Base-by-base conservation (phyloP, 2,329 filamentous ascomycete genomes). In the Cladobotryum protrusum region DNA sequence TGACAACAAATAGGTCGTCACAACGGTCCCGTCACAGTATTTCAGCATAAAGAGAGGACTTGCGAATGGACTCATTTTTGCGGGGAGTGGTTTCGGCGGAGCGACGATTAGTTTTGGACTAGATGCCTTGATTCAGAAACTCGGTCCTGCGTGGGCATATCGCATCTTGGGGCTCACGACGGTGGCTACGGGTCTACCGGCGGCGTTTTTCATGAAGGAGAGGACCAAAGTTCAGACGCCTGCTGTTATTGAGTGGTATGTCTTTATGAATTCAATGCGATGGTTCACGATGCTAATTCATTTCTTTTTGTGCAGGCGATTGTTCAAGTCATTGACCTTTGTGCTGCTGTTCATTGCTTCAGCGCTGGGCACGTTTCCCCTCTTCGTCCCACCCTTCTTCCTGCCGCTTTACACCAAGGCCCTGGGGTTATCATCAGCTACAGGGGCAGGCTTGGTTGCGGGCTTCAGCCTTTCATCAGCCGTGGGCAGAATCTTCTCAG, bases 381-480 rank as follows among this genome's bases (percentile, higher is more conserved):
- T 83, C 14, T 74, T 82, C 50, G 79, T 83, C 0, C 78, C 80
- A 0, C 77, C 80, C 0, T 84, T 81, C 64, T 83, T 83, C 59
- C 63, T 83, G 1, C 80, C 80, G 0, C 65, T 82, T 0, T 82
- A 81, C 56, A 72, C 71, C 24, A 64, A 70, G 4, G 77, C 78
- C 0, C 67, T 85, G n/a, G 76, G 77, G 0, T 65, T 84, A 7
- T 70, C 72, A 0, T 72, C 78, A 1, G 67, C 67, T 7, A 72
- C 71, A 0, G 81, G 80, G 0, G 81, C 81, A 0, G 78, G 68
- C 11, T 65, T 85, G 0, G 70, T 85, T 0, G 81, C 81, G 0
- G 79, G 73, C 1, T 85, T 83, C 67, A 83, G 80, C 61, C 74
- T 81, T 19, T 73, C 78, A 0, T 82, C 81, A 0, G 80, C 80